Evolutionary conservation across 192 early-diverging fungal genomes (phyloP), one percentile per base, ranked within the genome.

Genomic region (Umbelopsis ramanniana): DNA sequence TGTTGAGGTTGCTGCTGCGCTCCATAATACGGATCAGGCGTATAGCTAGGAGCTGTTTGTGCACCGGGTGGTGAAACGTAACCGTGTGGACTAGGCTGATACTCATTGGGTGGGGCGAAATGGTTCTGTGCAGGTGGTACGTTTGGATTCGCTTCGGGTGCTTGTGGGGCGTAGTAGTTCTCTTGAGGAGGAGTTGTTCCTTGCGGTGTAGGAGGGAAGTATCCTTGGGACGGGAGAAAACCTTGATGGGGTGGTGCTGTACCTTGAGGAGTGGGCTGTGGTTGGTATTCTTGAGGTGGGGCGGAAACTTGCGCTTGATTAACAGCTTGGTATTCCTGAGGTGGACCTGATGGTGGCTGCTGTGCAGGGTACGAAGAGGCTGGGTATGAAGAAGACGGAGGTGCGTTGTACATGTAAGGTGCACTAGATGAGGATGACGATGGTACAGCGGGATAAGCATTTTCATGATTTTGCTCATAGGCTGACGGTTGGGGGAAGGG

Each of bases 401-500:
- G 33, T 0, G 57, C 17, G 57, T 37, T 63, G 33, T 38, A 63
- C 35, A 37, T 63, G 33, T 63, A 63, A 1, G 57, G 57, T 19
- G 29, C 57, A 37, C 57, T 63, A 17, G 57, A 63, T 19, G n/a
- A n/a, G n/a, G 55, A 35, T 37, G 26, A 19, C 0, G 24, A 26
- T 5, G 26, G 57, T 37, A 14, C 57, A 63, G 29, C 26, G 11
- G 57, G 29, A 19, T 63, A 63, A 57, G 15, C 22, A 35, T 17
- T 74, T 26, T 70, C 72, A 45, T 19, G 54, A 47, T 37, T 21
- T 47, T 46, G 67, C 21, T 68, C 40, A 47, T 48, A 47, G 38
- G 22, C 22, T 29, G 74, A 46, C 38, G 74, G 77, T 33, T 76
- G 81, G 52, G 75, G 77, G 6, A 68, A 81, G 33, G 54, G 68